These are phyloP conservation scores for Mycena galericulata DNA, from an alignment of 768 basidiomycete species.

Conservation along the genomic window DNA sequence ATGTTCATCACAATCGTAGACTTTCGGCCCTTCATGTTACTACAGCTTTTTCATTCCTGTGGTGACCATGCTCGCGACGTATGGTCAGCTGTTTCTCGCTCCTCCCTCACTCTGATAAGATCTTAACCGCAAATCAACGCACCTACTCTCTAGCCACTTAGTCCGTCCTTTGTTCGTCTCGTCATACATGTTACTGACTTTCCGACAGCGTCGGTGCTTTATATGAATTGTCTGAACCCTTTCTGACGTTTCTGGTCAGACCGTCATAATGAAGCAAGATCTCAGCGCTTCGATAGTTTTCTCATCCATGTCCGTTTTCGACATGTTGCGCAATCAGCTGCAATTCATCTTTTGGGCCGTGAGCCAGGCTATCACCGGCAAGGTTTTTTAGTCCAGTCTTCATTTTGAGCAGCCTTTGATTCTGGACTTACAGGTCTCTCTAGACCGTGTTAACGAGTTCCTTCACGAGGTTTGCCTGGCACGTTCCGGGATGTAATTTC, in stretches of 20 bases:
- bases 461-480: slow-evolving; percentile 47
- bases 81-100: slow-evolving; percentile 46
- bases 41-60: slow-evolving; percentile 70
- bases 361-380: slow-evolving; percentile 50
- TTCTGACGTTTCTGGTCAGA: slow-evolving; percentile 38
- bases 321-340: slow-evolving; percentile 60
- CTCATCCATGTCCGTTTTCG: slow-evolving; percentile 70
- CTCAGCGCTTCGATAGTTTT: slow-evolving; percentile 60
- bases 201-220: slow-evolving; percentile 14
- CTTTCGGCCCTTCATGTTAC: slow-evolving; percentile 5
- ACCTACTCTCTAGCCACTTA: slow-evolving; percentile 21
- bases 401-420: too few relatives aligned
- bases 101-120: background rate
- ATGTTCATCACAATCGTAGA: slow-evolving; percentile 29
- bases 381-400: too few relatives aligned
- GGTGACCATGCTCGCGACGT: slow-evolving; percentile 74
- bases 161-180: slow-evolving; percentile 6
- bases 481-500: too few relatives aligned
- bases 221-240: background rate
- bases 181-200: background rate
- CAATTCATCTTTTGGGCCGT: slow-evolving; percentile 35
- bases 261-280: slow-evolving; percentile 54
- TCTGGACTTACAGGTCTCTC: too few relatives aligned
- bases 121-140: background rate
- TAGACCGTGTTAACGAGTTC: slow-evolving; percentile 65